These are phyloP conservation scores for Astragalus glycyphyllos DNA, from an alignment of 306 rosid genomes.

Conservation along the genomic window DNA sequence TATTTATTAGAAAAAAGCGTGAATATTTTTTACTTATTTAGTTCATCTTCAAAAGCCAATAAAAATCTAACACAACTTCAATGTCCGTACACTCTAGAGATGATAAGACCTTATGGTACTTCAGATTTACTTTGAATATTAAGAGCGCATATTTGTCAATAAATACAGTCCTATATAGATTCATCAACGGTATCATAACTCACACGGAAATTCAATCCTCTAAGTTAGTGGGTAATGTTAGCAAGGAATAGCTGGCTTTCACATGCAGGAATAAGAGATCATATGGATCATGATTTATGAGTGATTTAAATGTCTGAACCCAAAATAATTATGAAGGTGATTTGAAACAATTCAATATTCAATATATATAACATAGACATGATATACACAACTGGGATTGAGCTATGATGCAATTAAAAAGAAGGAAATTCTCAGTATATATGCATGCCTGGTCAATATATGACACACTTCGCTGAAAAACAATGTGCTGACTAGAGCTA, in stretches of 20 bases:
- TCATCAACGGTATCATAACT: slow-evolving; percentile 15
- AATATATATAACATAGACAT: slow-evolving; percentile 13
- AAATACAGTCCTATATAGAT: slow-evolving; percentile 16
- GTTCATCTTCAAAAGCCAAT: background rate
- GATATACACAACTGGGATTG: slow-evolving; percentile 25
- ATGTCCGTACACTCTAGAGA: slow-evolving; percentile 8
- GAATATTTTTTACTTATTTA: background rate
- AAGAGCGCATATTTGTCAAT: too few relatives aligned
- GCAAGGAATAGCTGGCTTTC: slow-evolving; percentile 7
- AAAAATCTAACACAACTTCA: slow-evolving; percentile 4
- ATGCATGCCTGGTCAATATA: slow-evolving; percentile 78
- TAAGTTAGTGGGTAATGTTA: slow-evolving; percentile 1
- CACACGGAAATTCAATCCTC: slow-evolving; percentile 8
- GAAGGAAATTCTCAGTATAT: slow-evolving; percentile 11
- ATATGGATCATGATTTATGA: slow-evolving; percentile 12
- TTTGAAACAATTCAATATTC: slow-evolving; percentile 39
- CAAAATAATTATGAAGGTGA: slow-evolving; percentile 19
- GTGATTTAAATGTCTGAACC: slow-evolving; percentile 30
- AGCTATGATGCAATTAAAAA: background rate
- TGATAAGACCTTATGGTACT: background rate
- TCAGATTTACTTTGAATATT: background rate
- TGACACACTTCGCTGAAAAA: slow-evolving; percentile 67
- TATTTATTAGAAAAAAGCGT: slow-evolving; percentile 11
- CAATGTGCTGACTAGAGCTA: slow-evolving; percentile 53
- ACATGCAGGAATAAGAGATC: slow-evolving; percentile 15